Conservation (phyloP, 495 filamentous ascomycete genomes). For the Massariosphaeria phaeospora region DNA sequence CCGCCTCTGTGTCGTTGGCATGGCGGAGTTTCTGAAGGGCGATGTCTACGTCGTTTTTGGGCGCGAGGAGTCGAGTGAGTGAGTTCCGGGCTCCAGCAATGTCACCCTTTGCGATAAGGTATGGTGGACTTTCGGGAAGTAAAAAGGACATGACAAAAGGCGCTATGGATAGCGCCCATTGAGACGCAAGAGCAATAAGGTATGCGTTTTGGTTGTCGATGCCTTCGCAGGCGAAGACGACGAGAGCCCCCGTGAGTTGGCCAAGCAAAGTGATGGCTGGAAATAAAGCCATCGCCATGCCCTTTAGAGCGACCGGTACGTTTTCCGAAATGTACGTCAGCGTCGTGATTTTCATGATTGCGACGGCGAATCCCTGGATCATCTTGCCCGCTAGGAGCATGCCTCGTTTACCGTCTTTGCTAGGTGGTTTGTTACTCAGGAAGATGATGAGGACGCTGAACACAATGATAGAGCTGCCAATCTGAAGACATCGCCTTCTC, state of each 20-base stretch:
- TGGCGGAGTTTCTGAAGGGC: background rate
- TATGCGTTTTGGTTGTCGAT: background rate
- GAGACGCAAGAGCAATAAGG: conserved; percentile 12
- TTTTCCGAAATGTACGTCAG: conserved; percentile 22
- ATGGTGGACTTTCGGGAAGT: conserved; percentile 15
- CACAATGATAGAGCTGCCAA: conserved; percentile 5
- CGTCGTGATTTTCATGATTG: conserved; percentile 17
- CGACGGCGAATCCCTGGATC: conserved; percentile 9
- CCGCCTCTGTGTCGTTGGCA: conserved; percentile 10
- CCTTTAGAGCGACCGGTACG: conserved; percentile 3
- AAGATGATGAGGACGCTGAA: background rate
- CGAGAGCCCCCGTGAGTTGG: conserved; percentile 16
- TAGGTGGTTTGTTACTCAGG: conserved; percentile 1
- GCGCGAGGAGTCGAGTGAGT: conserved; percentile 9
- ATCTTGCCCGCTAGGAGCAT: conserved; percentile 16
- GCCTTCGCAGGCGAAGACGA: background rate
- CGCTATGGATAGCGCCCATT: conserved; percentile 1
- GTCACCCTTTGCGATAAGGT: conserved; percentile 8
- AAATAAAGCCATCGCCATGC: conserved; percentile 9
- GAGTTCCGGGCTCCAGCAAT: conserved; percentile 8
- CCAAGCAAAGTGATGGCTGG: conserved; percentile 17
- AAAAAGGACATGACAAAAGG: conserved; percentile 11
- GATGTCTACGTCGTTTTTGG: conserved; percentile 5
- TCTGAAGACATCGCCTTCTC: background rate
- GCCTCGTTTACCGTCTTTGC: background rate